phyloP scores from a whole-genome alignment of 768 basidiomycete genomes.

The Royoungia palumana region DNA sequence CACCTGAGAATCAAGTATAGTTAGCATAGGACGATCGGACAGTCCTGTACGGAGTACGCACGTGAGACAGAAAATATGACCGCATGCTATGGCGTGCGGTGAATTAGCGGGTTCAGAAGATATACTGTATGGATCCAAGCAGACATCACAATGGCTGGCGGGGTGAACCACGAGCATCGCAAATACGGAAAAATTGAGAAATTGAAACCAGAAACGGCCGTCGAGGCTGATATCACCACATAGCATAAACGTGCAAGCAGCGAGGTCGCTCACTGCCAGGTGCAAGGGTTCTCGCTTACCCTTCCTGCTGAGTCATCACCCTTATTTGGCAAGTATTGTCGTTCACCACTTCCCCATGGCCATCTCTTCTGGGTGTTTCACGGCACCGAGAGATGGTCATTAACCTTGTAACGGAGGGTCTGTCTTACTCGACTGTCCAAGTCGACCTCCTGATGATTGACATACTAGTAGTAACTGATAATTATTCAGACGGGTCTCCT shows the following conservation, averaged over 20 bases:
- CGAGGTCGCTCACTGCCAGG: conserved; percentile 14
- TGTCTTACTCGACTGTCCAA: too few species aligned
- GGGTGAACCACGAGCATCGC: conserved; percentile 63
- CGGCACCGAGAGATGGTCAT: conserved; percentile 29
- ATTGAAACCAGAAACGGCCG: conserved; percentile 26
- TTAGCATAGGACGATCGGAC: conserved; percentile 12
- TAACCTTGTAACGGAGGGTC: conserved; percentile 22
- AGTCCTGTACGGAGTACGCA: conserved; percentile 36
- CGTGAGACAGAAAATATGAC: conserved; percentile 72
- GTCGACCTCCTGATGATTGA: too few species aligned
- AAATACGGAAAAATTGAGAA: conserved; percentile 24
- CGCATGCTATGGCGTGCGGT: conserved; percentile 73
- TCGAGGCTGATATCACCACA: conserved; percentile 31
- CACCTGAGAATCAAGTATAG: conserved; percentile 41
- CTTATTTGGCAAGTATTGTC: conserved; percentile 19
- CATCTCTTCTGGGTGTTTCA: neutral
- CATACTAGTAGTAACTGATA: too few species aligned
- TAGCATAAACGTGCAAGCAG: conserved; percentile 33
- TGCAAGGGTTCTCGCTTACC: conserved; percentile 17
- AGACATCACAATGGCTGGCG: conserved; percentile 73
- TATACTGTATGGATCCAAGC: conserved; percentile 56
- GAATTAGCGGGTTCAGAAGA: conserved; percentile 48
- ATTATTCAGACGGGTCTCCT: too few species aligned
- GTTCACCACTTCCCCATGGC: neutral
- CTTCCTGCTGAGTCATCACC: conserved; percentile 22